Base-by-base conservation (phyloP, 495 filamentous ascomycete genomes). In the Cladorrhinum samala region DNA sequence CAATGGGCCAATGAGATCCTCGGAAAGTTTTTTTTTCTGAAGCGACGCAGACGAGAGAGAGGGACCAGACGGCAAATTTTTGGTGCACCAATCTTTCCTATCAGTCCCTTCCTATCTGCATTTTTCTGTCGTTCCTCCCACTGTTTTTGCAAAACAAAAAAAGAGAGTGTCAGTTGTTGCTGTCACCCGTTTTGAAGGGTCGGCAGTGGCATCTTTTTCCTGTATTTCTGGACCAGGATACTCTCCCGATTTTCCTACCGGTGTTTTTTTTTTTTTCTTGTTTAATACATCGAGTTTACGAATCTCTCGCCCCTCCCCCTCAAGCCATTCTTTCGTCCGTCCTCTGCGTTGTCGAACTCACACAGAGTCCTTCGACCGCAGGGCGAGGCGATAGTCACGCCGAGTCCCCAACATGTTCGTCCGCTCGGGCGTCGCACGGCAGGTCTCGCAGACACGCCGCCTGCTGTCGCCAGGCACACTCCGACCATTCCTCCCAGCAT, bases 341-440 rank as follows among this genome's bases (percentile, higher is more conserved):
- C 27, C 30, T 54, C 25, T 16, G n/a, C 42, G 9, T 27, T 44
- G 38, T 20, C 44, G 2, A 33, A 24, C 24, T 39, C 46, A 25
- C 21, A 30, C 23, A n/a, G 8, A 13, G 0, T 27, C 17, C 2
- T 38, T 43, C 17, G 18, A 38, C 9, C 21, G 11, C 2, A 38
- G 24, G 27, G 47, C 40, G 19, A 43, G 23, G n/a, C 25, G 17
- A n/a, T 23, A 18, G 9, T 25, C 33, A 27, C 17, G 23, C 3
- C 52, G 38, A 17, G 4, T 36, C 14, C 17, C 46, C 50, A 59
- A 52, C 30, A 69, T 68, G 65, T 55, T 68, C 55, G 55, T 63
- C 17, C 67, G 63, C 33, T 49, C 57, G 16, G 52, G 52, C 16
- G 49, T 49, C 21, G 25, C 54, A 30, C 50, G 62, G 40, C 61